Evolutionary conservation across 2,329 filamentous ascomycete genomes (phyloP), one percentile per base, ranked within the genome.

Genomic region (Pezicula radicicola): DNA sequence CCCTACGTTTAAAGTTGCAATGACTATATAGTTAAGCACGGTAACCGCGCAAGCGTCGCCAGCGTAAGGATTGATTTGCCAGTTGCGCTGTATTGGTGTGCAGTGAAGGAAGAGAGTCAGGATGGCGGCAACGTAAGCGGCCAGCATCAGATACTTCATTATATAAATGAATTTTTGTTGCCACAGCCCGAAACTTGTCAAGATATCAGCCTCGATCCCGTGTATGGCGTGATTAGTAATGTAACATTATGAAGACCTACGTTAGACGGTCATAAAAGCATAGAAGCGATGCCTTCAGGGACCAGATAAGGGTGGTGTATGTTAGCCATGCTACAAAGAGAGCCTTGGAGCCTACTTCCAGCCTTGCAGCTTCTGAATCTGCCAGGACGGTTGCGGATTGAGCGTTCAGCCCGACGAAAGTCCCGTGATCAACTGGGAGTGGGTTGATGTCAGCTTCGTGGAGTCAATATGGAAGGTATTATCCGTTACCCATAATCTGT

Each of bases 231-330:
- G 28, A 30, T 8, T 12, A 30, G 10, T 30, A 30, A 30, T 9
- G 28, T 30, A 30, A 9, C 18, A 13, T 40, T 15, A 1, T 5
- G 36, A 42, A 12, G 12, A 57, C 69, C 44, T 63, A 74, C 72
- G 72, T 75, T 54, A 75, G 65, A 40, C 73, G 66, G 44, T 66
- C 63, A 54, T 72, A 74, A 51, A 74, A 71, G 53, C 68, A 74
- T n/a, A 75, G 57, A 59, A 74, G 72, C 54, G 69, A 70, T 5
- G 66, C 70, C 52, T 75, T 75, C 21, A 75, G 60, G 4, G 44
- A 65, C 70, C 73, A 75, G 16, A 75, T 73, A 15, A 75, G 56
- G 4, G 68, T 68, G 6, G 71, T 64, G 50, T 75, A 75, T 48
- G 69, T 66, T 42, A 66, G 66, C 73, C 72, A 75, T 10, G 70